phyloP scores from a whole-genome alignment of 257 asterid genomes.

The Avicennia marina region DNA sequence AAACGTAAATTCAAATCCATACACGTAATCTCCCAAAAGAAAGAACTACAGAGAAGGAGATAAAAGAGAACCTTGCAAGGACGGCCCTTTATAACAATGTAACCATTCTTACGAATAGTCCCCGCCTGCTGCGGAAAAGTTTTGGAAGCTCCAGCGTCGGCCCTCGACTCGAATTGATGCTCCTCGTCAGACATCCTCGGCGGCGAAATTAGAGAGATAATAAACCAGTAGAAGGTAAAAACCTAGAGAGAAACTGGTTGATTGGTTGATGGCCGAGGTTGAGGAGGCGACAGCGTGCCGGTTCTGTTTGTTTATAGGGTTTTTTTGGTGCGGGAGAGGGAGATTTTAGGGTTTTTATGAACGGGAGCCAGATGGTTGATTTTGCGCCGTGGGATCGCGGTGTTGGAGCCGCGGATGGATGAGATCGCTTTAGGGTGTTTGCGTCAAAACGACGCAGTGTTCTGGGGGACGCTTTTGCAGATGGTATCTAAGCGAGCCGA shows the following conservation, averaged over 20 bases:
- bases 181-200: slow-evolving; percentile 43
- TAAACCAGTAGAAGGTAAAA: background rate
- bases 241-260: slow-evolving; percentile 3
- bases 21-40: background rate
- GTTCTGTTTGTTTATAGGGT: background rate
- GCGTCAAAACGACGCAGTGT: slow-evolving; percentile 29
- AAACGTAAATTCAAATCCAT: too few relatives aligned
- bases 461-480: background rate
- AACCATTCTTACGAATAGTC: slow-evolving; percentile 41
- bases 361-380: too few relatives aligned
- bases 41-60: background rate
- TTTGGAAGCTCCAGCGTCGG: slow-evolving; percentile 47
- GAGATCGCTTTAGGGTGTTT: background rate
- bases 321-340: background rate
- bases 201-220: background rate
- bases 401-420: too few relatives aligned
- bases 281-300: background rate
- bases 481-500: background rate
- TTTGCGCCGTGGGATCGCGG: background rate
- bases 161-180: slow-evolving; percentile 46
- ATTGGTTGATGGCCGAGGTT: background rate
- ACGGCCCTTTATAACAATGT: slow-evolving; percentile 43
- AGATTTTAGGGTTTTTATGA: slow-evolving; percentile 34
- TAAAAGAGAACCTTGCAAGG: slow-evolving; percentile 36
- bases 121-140: slow-evolving; percentile 47